phyloP scores from a whole-genome alignment of 1,139 yeast species.

The Kurtzmaniella quercitrusa region DNA sequence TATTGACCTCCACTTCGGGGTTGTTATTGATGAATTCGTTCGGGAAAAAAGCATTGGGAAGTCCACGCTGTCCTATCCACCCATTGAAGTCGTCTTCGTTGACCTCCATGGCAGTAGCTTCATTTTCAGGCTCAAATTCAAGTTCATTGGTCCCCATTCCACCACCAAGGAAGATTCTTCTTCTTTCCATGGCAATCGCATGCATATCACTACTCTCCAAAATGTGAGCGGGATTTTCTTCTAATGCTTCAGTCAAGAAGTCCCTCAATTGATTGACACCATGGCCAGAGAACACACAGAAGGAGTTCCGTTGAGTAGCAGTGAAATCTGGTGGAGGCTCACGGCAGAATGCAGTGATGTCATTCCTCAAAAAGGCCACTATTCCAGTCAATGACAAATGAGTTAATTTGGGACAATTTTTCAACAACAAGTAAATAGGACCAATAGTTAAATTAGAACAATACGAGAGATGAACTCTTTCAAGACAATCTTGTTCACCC shows the following conservation, averaged over 20 bases:
- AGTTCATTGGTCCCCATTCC: constrained; percentile 13
- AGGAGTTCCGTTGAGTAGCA: constrained; percentile 77
- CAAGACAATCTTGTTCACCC: constrained; percentile 71
- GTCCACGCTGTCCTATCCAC: constrained; percentile 34
- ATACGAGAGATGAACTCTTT: constrained; percentile 89
- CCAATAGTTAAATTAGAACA: constrained; percentile 77
- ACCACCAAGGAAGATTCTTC: constrained; percentile 24
- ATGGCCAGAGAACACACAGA: constrained; percentile 90
- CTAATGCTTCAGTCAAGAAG: constrained; percentile 48
- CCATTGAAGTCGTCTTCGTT: constrained; percentile 22
- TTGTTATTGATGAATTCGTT: constrained; percentile 9
- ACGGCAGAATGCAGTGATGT: constrained; percentile 82
- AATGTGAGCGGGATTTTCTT: constrained; percentile 33
- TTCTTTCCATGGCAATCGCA: constrained; percentile 29
- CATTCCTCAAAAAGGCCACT: constrained; percentile 78
- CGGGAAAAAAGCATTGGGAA: constrained; percentile 4
- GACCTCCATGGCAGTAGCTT: not conserved
- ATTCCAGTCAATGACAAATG: constrained; percentile 90
- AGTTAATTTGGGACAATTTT: constrained; percentile 80
- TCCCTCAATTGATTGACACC: constrained; percentile 76
- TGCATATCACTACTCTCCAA: constrained; percentile 39
- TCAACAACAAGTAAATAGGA: constrained; percentile 67
- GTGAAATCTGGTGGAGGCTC: constrained; percentile 95
- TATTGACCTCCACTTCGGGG: constrained; percentile 1
- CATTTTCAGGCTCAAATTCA: not conserved